Percentiles rank a stretch among this genome's conserved stretches.
Conservation (phyloP, 1,284 basidiomycete genomes). For the Phlebopus sp. region DNA sequence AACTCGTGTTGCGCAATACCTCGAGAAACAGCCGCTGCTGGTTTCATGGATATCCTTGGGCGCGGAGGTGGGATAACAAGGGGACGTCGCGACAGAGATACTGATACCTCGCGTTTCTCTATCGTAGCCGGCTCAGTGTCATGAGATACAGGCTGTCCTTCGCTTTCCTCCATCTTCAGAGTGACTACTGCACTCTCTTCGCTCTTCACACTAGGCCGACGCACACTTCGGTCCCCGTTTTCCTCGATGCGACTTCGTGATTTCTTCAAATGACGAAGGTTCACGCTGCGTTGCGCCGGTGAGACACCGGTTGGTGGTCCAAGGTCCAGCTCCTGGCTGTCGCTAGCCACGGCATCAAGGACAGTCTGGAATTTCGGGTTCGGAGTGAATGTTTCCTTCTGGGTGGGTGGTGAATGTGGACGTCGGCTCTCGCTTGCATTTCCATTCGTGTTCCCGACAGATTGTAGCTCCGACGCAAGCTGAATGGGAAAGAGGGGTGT, state of each 20-base stretch:
- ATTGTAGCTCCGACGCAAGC: conserved; percentile 12
- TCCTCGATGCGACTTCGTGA: conserved; percentile 25
- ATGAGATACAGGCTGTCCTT: conserved; percentile 2
- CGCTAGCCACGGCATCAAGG: conserved; percentile 9
- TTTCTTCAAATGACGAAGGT: conserved; percentile 31
- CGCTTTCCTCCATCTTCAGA: conserved; percentile 18
- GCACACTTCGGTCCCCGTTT: conserved; percentile 30
- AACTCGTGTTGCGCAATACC: not conserved
- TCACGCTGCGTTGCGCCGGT: conserved; percentile 28
- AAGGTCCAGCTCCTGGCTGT: conserved; percentile 21
- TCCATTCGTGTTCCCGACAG: conserved; percentile 1
- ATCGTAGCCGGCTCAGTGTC: not conserved
- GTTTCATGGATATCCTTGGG: conserved; percentile 16
- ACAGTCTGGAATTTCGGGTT: conserved; percentile 26
- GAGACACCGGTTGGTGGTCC: conserved; percentile 21
- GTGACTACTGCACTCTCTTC: conserved; percentile 13
- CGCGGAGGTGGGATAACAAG: conserved; percentile 27
- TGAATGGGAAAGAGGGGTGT: conserved; percentile 7
- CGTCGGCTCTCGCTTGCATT: not conserved
- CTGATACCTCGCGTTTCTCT: not conserved
- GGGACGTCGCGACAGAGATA: conserved; percentile 15
- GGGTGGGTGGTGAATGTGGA: conserved; percentile 8
- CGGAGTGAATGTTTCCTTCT: conserved; percentile 14
- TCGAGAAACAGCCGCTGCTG: conserved; percentile 4
- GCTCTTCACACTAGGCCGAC: conserved; percentile 16